Evolutionary conservation across 1,284 basidiomycete species (phyloP).

Genomic region (Takashimella koratensis): DNA sequence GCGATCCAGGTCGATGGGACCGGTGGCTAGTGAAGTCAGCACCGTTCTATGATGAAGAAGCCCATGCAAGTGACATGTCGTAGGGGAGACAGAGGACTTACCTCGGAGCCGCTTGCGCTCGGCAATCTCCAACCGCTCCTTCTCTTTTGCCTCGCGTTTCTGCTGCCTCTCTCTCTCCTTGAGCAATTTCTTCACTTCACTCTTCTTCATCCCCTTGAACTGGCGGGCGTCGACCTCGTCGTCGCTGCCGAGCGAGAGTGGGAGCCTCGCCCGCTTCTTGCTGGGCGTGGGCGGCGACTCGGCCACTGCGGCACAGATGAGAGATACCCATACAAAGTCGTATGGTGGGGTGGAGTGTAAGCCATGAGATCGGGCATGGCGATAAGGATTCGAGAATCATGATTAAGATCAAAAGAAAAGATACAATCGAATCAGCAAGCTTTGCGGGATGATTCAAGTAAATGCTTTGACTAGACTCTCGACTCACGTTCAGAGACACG

Average conservation of each 20-base stretch:
- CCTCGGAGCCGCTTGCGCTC: conserved; percentile 71
- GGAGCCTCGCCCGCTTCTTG: conserved; percentile 51
- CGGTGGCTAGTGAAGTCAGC: conserved; percentile 25
- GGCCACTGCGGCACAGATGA: background rate
- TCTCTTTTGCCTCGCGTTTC: conserved; percentile 66
- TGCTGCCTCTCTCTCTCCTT: conserved; percentile 51
- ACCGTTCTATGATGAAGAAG: background rate
- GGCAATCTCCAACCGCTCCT: conserved; percentile 47
- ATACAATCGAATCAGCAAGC: too few relatives aligned
- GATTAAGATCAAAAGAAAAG: background rate
- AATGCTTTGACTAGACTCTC: background rate
- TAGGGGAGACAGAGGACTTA: conserved; percentile 23
- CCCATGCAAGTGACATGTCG: background rate
- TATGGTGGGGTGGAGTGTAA: too few relatives aligned
- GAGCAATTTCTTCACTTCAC: conserved; percentile 39
- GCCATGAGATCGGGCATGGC: too few relatives aligned
- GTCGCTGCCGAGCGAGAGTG: conserved; percentile 25
- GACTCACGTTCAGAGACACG: conserved; percentile 40
- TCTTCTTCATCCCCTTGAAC: conserved; percentile 37
- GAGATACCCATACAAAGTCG: too few relatives aligned
- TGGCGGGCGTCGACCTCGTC: conserved; percentile 20
- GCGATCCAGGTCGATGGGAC: conserved; percentile 83
- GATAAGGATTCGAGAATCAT: too few relatives aligned
- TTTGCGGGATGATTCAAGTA: too few relatives aligned
- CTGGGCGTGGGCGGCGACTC: conserved; percentile 5